A percentile compares a stretch with the other conserved stretches of the same genome.
Conservation (phyloP, 1,139 yeast species). For the Meyerozyma elateridarum region DNA sequence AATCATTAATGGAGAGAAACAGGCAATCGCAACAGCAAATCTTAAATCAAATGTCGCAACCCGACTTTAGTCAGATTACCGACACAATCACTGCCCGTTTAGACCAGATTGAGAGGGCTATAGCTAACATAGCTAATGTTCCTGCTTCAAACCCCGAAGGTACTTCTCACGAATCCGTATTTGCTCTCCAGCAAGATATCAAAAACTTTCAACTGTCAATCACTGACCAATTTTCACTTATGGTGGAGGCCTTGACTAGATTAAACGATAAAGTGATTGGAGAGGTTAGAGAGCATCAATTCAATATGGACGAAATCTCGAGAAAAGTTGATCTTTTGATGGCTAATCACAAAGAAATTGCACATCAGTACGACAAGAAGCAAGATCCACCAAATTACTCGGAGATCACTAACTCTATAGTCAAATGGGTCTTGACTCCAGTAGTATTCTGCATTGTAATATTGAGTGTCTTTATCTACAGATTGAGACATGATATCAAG, state of each 20-base stretch:
- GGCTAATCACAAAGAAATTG: constrained; percentile 39
- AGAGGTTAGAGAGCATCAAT: constrained; percentile 43
- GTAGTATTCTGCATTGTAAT: constrained; percentile 33
- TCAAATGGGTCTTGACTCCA: constrained; percentile 42
- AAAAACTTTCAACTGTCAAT: constrained; percentile 24
- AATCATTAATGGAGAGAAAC: constrained; percentile 37
- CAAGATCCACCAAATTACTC: constrained; percentile 12
- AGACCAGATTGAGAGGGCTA: not conserved
- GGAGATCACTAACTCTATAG: constrained; percentile 16
- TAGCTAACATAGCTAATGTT: not conserved
- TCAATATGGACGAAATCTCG: constrained; percentile 28
- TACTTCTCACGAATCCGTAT: not conserved
- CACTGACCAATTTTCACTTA: constrained; percentile 31
- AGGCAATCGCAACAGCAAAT: constrained; percentile 23
- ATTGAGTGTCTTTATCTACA: constrained; percentile 37
- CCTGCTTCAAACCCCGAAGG: not conserved
- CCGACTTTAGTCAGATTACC: not conserved
- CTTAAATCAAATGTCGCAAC: constrained; percentile 3
- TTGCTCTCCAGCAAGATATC: constrained; percentile 16
- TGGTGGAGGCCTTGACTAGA: constrained; percentile 28
- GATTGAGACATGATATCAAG: constrained; percentile 50
- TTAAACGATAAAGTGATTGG: constrained; percentile 39
- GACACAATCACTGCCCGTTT: not conserved
- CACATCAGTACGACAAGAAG: constrained; percentile 24
- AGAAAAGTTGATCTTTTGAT: constrained; percentile 40